A percentile compares a stretch with the other conserved stretches of the same genome.
phyloP scores from a whole-genome alignment of 1,139 yeast genomes.

The Candida mesenterica region DNA sequence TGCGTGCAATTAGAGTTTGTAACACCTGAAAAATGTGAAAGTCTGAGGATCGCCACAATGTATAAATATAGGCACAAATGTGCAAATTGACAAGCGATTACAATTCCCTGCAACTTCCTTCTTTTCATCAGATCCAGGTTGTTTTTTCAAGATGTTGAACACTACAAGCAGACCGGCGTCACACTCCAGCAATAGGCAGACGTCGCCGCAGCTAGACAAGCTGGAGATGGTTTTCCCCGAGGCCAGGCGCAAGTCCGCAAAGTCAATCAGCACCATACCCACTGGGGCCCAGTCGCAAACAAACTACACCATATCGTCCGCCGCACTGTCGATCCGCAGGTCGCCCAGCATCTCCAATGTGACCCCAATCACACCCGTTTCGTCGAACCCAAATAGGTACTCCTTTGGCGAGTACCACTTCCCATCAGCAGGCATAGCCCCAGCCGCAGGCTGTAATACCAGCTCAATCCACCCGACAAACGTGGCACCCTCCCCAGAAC shows the following conservation, averaged over 20 bases:
- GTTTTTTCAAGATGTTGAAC: background rate
- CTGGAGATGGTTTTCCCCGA: too few species aligned
- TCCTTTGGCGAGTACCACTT: conserved; percentile 11
- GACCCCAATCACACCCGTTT: conserved; percentile 11
- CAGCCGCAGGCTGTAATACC: background rate
- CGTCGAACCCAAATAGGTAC: conserved; percentile 11
- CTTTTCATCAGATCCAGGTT: too few species aligned
- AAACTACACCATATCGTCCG: conserved; percentile 13
- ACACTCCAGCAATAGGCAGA: conserved; percentile 3
- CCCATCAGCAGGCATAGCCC: conserved; percentile 4
- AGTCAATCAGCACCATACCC: conserved; percentile 8
- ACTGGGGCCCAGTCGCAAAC: conserved; percentile 2
- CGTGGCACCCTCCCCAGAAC: conserved; percentile 26
- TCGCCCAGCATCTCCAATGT: conserved; percentile 14
- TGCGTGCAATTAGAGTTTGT: too few species aligned
- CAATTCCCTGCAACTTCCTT: too few species aligned
- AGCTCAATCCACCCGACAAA: conserved; percentile 1
- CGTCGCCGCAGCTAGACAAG: conserved; percentile 9
- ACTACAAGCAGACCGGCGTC: background rate
- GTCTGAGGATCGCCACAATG: too few species aligned
- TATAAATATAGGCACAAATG: too few species aligned
- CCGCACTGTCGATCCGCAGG: conserved; percentile 12
- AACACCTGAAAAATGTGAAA: too few species aligned
- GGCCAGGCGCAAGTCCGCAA: conserved; percentile 2
- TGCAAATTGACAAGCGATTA: too few species aligned